Base-by-base conservation (phyloP, 202 grass and related monocot species). In the Setaria italica region DNA sequence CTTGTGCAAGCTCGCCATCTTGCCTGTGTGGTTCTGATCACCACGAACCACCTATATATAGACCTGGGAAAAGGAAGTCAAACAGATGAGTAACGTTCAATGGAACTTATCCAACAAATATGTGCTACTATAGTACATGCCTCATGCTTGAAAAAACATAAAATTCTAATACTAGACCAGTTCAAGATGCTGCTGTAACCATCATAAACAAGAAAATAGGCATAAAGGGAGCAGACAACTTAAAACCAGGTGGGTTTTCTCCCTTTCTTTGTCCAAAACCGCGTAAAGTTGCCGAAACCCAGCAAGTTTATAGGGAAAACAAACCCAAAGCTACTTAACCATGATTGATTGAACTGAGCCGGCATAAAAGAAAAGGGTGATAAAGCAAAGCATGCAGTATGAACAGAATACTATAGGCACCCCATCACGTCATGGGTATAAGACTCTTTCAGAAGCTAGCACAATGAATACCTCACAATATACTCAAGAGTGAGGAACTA, bases 1-100 rank as follows among this genome's bases (percentile, higher is more conserved):
- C 81, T 81, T 91, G 85, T 66, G 77, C 58, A 77, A 43, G 42
- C 72, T 78, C 77, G 65, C 71, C 89, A 91, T 91, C 56, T 66
- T 82, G 71, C n/a, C 55, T 66, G 42, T 58, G 76, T 76, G 71
- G 48, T 10, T 17, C 32, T n/a, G 42, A 76, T 67, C 89, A 59
- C 77, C 77, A 29, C 45, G 5, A 43, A 55, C 30, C 32, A 7
- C 30, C 80, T 79, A 73, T 85, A 85, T 91, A 73, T 88, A 81
- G 65, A 62, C 70, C 81, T 19, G n/a, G 4, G 11, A 3, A 56
- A 65, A 85, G 65, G 65, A 50, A 73, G 49, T 13, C 64, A 74
- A 54, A 20, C 32, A 84, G 19, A 74, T 84, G 70, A 85, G 70
- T 9, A 39, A 55, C 25, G 4, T 79, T 62, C 17, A 67, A 30